Percentiles rank a stretch among this genome's conserved stretches.
Evolutionary conservation across 2,329 filamentous ascomycete genomes (phyloP).

Genomic region (Colletotrichum ledebouriae): DNA sequence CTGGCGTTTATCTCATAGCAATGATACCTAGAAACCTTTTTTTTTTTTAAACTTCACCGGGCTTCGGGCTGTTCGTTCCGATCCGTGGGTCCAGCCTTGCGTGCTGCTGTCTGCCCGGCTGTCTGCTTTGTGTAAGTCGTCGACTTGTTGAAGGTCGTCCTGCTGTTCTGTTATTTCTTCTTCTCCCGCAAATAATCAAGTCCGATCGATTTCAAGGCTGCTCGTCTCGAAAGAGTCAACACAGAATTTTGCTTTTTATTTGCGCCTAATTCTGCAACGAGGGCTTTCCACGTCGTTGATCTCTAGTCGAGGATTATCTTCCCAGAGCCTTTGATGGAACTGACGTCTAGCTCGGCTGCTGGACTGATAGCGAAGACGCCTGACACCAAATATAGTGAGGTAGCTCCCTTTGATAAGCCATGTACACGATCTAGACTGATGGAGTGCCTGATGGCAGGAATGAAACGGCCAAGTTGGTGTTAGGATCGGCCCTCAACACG

Average conservation of each 20-base stretch:
- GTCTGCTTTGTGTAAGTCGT: constrained; percentile 1
- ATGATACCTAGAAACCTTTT: neutral
- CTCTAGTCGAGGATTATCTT: neutral
- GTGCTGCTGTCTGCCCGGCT: constrained; percentile 5
- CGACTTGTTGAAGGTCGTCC: neutral
- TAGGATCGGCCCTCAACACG: constrained; percentile 41
- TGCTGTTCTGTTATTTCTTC: too few species aligned
- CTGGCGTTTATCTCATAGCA: constrained; percentile 15
- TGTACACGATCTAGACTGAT: neutral
- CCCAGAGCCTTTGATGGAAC: neutral
- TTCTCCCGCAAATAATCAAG: too few species aligned
- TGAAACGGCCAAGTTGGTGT: constrained; percentile 43
- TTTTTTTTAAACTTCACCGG: constrained; percentile 4
- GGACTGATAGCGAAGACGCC: constrained; percentile 25
- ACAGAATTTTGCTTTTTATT: neutral
- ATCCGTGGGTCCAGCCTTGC: neutral
- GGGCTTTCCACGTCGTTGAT: neutral
- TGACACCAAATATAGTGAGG: constrained; percentile 2
- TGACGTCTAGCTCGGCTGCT: neutral
- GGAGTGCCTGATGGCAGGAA: constrained; percentile 26
- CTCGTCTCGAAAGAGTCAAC: neutral
- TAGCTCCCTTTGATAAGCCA: too few species aligned
- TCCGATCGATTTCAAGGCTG: too few species aligned
- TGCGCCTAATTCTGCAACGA: neutral
- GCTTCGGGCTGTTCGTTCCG: constrained; percentile 15